A percentile compares a stretch with the other conserved stretches of the same genome.
These are phyloP conservation scores for Scutellaria baicalensis DNA, from an alignment of 257 asterid genomes.

Conservation along the genomic window DNA sequence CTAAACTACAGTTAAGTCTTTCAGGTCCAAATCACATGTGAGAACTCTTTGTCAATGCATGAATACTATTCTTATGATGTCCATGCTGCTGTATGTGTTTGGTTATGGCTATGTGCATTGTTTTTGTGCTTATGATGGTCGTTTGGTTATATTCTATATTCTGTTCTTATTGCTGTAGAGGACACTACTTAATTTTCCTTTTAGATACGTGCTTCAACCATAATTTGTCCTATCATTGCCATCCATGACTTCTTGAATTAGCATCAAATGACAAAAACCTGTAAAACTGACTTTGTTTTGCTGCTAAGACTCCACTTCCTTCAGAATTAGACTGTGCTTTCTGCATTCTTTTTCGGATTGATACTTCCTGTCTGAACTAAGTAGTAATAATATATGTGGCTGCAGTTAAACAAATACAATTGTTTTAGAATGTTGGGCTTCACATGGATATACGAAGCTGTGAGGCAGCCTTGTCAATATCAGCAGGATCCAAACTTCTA, in stretches of 20 bases:
- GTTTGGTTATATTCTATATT: neutral
- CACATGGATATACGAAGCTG: neutral
- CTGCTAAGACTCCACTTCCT: neutral
- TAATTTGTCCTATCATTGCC: neutral
- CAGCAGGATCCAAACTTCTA: neutral
- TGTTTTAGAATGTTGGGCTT: neutral
- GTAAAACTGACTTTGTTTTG: neutral
- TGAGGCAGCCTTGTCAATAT: neutral
- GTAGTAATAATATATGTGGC: neutral
- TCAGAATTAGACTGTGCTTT: neutral
- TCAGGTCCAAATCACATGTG: neutral
- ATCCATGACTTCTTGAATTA: neutral
- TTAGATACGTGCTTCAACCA: neutral
- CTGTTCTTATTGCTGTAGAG: neutral
- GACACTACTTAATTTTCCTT: neutral
- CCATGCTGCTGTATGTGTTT: neutral
- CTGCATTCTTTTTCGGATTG: neutral
- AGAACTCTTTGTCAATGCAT: neutral
- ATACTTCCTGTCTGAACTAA: neutral
- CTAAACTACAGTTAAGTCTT: neutral
- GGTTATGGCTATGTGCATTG: neutral
- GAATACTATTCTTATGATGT: neutral
- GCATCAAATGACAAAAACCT: neutral
- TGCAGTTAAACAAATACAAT: neutral
- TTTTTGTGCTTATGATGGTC: neutral